Evolutionary conservation across 164 flowering plant genomes (phyloP).

Genomic region (Vitis rupestris): DNA sequence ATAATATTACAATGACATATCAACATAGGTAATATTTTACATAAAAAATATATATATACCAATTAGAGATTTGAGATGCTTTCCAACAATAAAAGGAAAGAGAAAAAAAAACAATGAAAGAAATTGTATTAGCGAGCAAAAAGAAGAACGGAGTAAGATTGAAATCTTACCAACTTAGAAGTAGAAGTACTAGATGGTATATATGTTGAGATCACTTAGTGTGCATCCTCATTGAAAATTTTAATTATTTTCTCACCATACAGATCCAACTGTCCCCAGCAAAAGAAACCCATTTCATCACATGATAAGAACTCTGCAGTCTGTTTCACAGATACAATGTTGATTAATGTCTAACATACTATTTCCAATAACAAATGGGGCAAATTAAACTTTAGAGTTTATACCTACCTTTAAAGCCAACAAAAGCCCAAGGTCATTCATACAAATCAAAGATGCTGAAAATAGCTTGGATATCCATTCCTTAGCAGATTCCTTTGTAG

Average conservation of each 20-base stretch:
- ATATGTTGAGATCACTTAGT: conserved; percentile 24
- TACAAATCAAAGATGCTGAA: conserved; percentile 45
- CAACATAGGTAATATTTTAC: no score
- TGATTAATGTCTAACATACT: neutral
- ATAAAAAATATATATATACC: no score
- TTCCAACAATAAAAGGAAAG: neutral
- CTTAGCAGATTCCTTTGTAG: conserved; percentile 26
- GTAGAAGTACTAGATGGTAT: conserved; percentile 48
- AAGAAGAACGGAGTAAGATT: neutral
- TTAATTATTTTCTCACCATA: conserved; percentile 37
- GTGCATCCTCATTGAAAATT: conserved; percentile 47
- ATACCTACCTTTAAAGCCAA: conserved; percentile 55
- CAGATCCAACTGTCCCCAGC: conserved; percentile 42
- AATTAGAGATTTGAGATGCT: no score
- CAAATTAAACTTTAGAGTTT: neutral
- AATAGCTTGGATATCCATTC: conserved; percentile 42
- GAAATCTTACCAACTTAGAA: neutral
- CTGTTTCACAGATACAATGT: conserved; percentile 28
- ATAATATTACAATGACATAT: no score
- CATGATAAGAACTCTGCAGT: conserved; percentile 57
- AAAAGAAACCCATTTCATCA: conserved; percentile 30
- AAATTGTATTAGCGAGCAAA: conserved; percentile 1
- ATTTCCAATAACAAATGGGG: neutral
- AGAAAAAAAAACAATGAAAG: conserved; percentile 2
- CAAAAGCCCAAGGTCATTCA: conserved; percentile 80